Evolutionary conservation across 805 yeast species (phyloP).

Genomic region (Myxozyma kluyveri): DNA sequence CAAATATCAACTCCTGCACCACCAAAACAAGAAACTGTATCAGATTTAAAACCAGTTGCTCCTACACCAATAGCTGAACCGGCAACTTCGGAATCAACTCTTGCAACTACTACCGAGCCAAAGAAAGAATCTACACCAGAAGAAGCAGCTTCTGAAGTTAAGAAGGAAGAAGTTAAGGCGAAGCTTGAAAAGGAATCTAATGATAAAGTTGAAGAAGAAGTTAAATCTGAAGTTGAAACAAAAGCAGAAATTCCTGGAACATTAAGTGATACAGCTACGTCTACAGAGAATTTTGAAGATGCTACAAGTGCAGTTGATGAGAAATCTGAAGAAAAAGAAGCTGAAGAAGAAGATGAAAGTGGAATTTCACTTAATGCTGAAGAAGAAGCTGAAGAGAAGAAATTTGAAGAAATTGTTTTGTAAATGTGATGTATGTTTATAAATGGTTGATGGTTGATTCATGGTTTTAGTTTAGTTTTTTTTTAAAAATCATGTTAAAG

Average conservation of each 20-base stretch:
- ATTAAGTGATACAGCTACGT: no score
- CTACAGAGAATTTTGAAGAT: background rate
- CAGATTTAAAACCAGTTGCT: background rate
- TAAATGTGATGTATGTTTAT: no score
- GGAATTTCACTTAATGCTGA: background rate
- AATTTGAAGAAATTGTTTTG: slow-evolving; percentile 16
- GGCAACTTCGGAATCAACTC: background rate
- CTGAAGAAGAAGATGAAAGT: background rate
- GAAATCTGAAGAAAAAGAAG: background rate
- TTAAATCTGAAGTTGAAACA: background rate
- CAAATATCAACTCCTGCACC: background rate
- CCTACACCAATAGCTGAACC: background rate
- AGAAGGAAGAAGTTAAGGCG: background rate
- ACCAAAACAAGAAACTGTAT: background rate
- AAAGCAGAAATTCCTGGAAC: no score
- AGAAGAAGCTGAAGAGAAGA: slow-evolving; percentile 7
- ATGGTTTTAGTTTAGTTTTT: no score
- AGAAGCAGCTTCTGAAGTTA: background rate
- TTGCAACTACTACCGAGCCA: slow-evolving; percentile 2
- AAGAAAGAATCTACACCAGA: slow-evolving; percentile 1
- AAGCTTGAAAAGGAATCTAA: background rate
- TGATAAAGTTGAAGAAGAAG: background rate
- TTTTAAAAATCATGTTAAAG: no score
- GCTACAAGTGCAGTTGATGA: background rate
- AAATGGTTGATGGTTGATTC: no score